Conservation (phyloP, 78 protist species). For the Tieghemostelium lacteum region DNA sequence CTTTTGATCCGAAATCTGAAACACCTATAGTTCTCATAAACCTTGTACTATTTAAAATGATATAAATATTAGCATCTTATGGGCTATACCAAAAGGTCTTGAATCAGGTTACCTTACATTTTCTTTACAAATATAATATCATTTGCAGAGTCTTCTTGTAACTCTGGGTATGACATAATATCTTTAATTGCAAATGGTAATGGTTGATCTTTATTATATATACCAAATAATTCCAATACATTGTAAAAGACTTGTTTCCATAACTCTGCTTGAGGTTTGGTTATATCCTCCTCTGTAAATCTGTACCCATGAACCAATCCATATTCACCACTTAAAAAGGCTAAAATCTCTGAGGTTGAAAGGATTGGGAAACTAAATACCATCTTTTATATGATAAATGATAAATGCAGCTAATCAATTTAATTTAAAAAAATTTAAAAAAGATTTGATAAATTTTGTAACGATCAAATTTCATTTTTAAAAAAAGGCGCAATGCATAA, state of each 20-base stretch:
- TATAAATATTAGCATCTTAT: neutral
- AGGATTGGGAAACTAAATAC: neutral
- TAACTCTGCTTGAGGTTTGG: conserved; percentile 1
- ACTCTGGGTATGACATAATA: neutral
- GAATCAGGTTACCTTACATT: neutral
- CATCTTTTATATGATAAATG: too few relatives aligned
- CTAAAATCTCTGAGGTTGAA: too few relatives aligned
- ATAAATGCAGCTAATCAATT: too few relatives aligned
- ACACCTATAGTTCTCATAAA: conserved; percentile 20
- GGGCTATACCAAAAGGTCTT: neutral
- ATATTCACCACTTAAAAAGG: neutral
- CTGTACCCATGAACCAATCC: neutral
- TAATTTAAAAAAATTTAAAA: too few relatives aligned
- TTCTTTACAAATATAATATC: neutral
- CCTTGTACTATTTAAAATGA: neutral
- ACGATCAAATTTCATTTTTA: too few relatives aligned
- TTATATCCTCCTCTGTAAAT: conserved; percentile 21
- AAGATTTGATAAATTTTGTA: too few relatives aligned
- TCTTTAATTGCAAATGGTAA: neutral
- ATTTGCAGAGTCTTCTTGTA: conserved; percentile 1
- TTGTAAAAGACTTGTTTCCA: neutral
- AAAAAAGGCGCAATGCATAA: too few relatives aligned
- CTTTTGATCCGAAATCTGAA: conserved; percentile 4
- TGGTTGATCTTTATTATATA: neutral
- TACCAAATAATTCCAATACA: neutral